Percentiles rank a stretch among this genome's conserved stretches.
These are phyloP conservation scores for Apiospora malaysiana DNA, from an alignment of 2,329 filamentous ascomycete genomes.

Conservation along the genomic window DNA sequence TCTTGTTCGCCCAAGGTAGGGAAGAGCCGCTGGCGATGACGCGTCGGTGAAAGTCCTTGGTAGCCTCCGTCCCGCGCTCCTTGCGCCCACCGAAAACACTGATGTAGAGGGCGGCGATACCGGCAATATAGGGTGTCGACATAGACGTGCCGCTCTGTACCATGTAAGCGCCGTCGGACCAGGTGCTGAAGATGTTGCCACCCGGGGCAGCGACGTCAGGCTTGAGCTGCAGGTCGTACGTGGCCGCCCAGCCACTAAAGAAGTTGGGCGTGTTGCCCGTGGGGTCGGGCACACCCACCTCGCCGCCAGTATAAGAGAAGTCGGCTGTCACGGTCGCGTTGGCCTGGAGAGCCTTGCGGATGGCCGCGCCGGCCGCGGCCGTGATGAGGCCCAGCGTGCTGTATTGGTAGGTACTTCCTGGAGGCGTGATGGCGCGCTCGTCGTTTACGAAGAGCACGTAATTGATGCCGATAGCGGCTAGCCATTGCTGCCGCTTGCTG, in stretches of 20 bases:
- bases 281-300: constrained; percentile 7
- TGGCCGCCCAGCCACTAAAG: constrained; percentile 47
- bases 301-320: constrained; percentile 10
- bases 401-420: background rate
- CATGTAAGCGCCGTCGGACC: constrained; percentile 40
- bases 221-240: constrained; percentile 44
- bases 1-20: constrained; percentile 29
- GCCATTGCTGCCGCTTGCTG: background rate
- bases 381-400: constrained; percentile 6
- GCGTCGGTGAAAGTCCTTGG: constrained; percentile 28
- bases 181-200: constrained; percentile 48
- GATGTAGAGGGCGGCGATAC: constrained; percentile 40
- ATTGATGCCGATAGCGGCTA: background rate
- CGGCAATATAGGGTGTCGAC: constrained; percentile 47
- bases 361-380: constrained; percentile 17
- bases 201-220: constrained; percentile 44
- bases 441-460: constrained; percentile 15
- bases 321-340: constrained; percentile 14
- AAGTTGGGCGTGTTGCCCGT: constrained; percentile 19
- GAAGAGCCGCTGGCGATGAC: constrained; percentile 32
- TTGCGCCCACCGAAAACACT: constrained; percentile 32
- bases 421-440: background rate
- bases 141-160: constrained; percentile 51
- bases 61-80: constrained; percentile 25
- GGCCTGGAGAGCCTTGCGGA: background rate